phyloP scores from a whole-genome alignment of 1,139 yeast genomes.

The Geotrichum klebahnii region DNA sequence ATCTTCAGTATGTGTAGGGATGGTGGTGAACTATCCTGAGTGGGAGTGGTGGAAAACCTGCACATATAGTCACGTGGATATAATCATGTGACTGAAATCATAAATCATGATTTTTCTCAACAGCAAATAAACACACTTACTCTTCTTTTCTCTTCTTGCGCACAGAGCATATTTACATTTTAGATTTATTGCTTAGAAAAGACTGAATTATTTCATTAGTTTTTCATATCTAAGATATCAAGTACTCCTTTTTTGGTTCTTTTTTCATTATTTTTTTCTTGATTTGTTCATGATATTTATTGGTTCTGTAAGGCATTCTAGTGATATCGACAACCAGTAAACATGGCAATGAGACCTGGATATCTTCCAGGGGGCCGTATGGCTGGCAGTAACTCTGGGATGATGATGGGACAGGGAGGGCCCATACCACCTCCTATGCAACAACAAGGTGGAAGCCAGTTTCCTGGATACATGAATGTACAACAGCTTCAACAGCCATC shows the following conservation, averaged over 20 bases:
- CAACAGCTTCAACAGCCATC: constrained; percentile 18
- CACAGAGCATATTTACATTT: no score
- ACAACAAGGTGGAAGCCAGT: constrained; percentile 18
- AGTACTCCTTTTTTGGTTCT: no score
- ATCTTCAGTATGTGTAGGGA: no score
- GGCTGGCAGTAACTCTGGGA: constrained; percentile 20
- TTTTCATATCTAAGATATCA: background rate
- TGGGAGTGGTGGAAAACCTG: constrained; percentile 15
- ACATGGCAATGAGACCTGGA: constrained; percentile 22
- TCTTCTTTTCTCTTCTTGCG: background rate
- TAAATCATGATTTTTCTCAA: background rate
- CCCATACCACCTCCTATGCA: constrained; percentile 22
- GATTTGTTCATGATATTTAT: background rate
- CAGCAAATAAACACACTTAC: no score
- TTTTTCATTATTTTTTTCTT: background rate
- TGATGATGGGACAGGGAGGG: constrained; percentile 23
- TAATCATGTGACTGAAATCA: background rate
- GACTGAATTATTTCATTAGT: background rate
- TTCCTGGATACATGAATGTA: constrained; percentile 17
- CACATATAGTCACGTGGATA: background rate
- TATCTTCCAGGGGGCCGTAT: constrained; percentile 21
- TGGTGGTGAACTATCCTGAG: constrained; percentile 2
- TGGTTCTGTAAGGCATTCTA: background rate
- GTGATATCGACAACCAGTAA: background rate
- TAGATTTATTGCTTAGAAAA: background rate